Evolutionary conservation across 129 eudicot species (phyloP), one percentile per base, ranked within the genome.

Genomic region (Cynara cardunculus): DNA sequence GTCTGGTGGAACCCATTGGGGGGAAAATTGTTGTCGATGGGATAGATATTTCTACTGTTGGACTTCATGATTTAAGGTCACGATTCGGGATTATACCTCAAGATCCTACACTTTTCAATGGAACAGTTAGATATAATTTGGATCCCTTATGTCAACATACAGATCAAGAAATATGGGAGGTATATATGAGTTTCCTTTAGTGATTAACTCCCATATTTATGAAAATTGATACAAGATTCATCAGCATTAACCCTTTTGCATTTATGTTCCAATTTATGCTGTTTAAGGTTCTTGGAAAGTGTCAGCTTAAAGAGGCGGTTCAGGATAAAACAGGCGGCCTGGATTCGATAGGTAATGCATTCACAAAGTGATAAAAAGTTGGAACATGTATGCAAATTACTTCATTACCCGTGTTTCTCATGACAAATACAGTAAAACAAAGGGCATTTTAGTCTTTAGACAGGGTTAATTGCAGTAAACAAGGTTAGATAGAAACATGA

Each of bases 51-150:
- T 86, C 88, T 25, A 62, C 46, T 3, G 75, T 90, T 22, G 94
- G 94, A 32, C 94, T 90, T 78, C 94, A 90, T 71, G 91, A 90
- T 73, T 66, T 90, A 32, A 84, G 94, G 81, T 90, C 94, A 78
- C 88, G 87, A 1, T 86, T 88, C 59, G 94, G 90, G 46, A 78
- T 90, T 31, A 88, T 90, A 72, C 94, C 94, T 67, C 94, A 90
- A 82, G 94, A 88, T 79, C 94, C 91, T 49, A 88, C 91, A 18
- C 94, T 90, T 78, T 90, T 90, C 32, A 88, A 88, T 82, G 94
- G 94, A 73, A 73, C 94, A 0, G 91, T 90, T 31, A 84, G 94
- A 79, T 88, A 78, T 87, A 90, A 90, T 80, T 80, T 90, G 78
- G 94, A 90, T 78, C 94, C 94, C 35, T 84, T 90, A 49, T 83